These are phyloP conservation scores for Apiotrichum domesticum DNA, from an alignment of 1,284 basidiomycete species.

Conservation along the genomic window DNA sequence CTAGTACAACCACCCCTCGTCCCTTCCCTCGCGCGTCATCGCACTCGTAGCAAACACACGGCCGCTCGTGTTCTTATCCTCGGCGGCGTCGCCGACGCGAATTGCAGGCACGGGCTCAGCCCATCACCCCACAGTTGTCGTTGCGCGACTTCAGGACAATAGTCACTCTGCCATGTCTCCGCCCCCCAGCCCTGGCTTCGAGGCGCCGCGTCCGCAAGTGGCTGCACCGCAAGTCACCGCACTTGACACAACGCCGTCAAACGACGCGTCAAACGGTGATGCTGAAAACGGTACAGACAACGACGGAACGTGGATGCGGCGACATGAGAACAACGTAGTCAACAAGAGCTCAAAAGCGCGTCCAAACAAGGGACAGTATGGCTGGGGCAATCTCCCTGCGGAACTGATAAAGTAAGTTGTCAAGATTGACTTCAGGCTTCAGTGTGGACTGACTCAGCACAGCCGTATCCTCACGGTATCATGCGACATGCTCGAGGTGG, in stretches of 20 bases:
- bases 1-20: too few relatives aligned
- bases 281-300: neutral
- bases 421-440: too few relatives aligned
- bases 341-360: constrained; percentile 18
- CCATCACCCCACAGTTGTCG: neutral
- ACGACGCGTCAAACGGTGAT: neutral
- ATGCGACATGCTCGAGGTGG: neutral
- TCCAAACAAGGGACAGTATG: constrained; percentile 17
- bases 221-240: neutral
- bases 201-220: neutral
- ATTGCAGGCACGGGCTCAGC: neutral
- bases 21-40: too few relatives aligned
- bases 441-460: neutral
- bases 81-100: neutral
- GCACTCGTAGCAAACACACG: too few relatives aligned
- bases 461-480: constrained; percentile 3
- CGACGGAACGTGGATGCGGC: neutral
- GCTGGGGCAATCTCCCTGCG: constrained; percentile 15
- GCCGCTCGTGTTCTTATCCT: neutral
- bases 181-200: neutral
- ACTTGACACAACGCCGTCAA: neutral
- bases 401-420: constrained; percentile 7
- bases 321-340: constrained; percentile 8
- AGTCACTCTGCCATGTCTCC: neutral
- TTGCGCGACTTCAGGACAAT: neutral